Evolutionary conservation across 1,139 yeast genomes (phyloP).

Genomic region (Yamadazyma atmosphaerica): DNA sequence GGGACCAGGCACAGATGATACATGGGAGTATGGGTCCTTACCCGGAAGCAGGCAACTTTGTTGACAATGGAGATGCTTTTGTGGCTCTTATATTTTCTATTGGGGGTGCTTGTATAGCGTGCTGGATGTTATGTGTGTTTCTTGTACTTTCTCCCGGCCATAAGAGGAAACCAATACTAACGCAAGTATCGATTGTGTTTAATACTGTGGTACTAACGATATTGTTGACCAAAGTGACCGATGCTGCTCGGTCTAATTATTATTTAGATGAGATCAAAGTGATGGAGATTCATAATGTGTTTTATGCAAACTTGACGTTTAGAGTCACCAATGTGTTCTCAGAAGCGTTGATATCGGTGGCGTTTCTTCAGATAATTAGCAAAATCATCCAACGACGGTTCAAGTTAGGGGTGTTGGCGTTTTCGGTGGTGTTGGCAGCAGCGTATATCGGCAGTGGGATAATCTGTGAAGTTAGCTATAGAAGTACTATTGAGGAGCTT

Average conservation of each 20-base stretch:
- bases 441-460: constrained; percentile 15
- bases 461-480: constrained; percentile 12
- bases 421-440: constrained; percentile 20
- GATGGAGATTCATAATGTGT: constrained; percentile 27
- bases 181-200: constrained; percentile 48
- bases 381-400: constrained; percentile 23
- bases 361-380: constrained; percentile 40
- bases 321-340: constrained; percentile 31
- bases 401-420: constrained; percentile 20
- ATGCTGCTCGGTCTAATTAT: constrained; percentile 34
- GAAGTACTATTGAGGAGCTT: constrained; percentile 1
- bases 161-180: constrained; percentile 45
- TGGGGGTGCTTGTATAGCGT: constrained; percentile 44
- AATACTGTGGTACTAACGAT: constrained; percentile 46
- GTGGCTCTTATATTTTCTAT: constrained; percentile 44
- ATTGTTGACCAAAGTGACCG: constrained; percentile 37
- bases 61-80: constrained; percentile 44
- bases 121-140: constrained; percentile 56
- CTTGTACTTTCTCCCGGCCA: constrained; percentile 47
- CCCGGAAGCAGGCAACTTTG: too few species aligned
- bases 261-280: constrained; percentile 38
- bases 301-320: constrained; percentile 30
- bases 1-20: neutral
- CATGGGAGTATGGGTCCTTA: too few species aligned
- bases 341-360: constrained; percentile 35